A percentile compares a stretch with the other conserved stretches of the same genome.
Evolutionary conservation across 2,329 filamentous ascomycete genomes (phyloP).

Genomic region (Albifimbria verrucaria): DNA sequence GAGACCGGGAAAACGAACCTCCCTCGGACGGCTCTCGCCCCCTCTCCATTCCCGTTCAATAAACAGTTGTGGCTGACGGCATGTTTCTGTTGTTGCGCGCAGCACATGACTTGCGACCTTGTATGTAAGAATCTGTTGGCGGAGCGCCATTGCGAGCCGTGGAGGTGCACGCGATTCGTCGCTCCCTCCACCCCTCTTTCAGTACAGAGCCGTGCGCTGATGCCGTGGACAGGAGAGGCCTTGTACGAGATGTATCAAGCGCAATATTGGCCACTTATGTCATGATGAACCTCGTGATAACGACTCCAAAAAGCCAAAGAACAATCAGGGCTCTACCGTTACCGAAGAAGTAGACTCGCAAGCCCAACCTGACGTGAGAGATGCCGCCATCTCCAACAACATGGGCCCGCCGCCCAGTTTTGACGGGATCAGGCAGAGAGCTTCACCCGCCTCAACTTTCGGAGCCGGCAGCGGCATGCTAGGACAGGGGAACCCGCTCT

Average conservation of each 20-base stretch:
- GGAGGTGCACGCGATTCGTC: conserved; percentile 14
- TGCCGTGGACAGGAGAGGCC: conserved; percentile 71
- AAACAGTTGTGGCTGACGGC: conserved; percentile 20
- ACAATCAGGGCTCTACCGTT: conserved; percentile 41
- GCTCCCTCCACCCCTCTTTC: conserved; percentile 11
- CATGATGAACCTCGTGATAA: conserved; percentile 94
- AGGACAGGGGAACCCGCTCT: conserved; percentile 52
- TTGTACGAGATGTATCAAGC: conserved; percentile 95
- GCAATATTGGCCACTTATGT: conserved; percentile 97
- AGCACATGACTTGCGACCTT: conserved; percentile 93
- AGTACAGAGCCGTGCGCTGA: conserved; percentile 18
- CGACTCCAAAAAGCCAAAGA: conserved; percentile 75
- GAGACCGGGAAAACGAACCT: not conserved
- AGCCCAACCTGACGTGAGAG: conserved; percentile 44
- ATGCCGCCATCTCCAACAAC: conserved; percentile 54
- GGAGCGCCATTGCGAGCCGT: conserved; percentile 1
- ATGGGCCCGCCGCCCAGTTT: conserved; percentile 50
- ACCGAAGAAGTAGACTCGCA: conserved; percentile 60
- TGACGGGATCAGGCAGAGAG: conserved; percentile 30
- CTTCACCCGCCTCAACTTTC: conserved; percentile 39
- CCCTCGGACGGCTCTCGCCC: not conserved
- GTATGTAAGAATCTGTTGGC: conserved; percentile 53
- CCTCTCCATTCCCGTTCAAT: not conserved
- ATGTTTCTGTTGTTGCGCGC: conserved; percentile 18
- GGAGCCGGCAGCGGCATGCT: conserved; percentile 36